phyloP scores from a whole-genome alignment of 179 eudicot species.

The Beta corolliflora region DNA sequence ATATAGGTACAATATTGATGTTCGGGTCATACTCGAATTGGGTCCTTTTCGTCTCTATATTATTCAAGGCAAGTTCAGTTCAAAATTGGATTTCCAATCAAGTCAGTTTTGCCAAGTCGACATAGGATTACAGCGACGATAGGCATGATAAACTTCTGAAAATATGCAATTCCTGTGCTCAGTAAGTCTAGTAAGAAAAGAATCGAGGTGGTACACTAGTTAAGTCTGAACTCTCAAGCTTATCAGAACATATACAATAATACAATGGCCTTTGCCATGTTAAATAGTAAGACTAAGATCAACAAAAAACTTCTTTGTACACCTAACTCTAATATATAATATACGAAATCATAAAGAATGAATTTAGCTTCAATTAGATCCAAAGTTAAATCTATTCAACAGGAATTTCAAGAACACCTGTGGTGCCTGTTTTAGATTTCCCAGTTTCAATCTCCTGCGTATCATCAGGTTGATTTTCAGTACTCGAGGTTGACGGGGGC shows the following conservation, averaged over 20 bases:
- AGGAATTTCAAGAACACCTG: constrained; percentile 35
- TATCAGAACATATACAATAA: constrained; percentile 28
- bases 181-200: neutral
- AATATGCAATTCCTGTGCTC: neutral
- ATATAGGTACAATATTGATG: too few species aligned
- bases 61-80: too few species aligned
- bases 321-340: constrained; percentile 11
- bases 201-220: neutral
- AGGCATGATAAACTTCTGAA: too few species aligned
- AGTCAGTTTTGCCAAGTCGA: too few species aligned
- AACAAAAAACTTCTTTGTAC: constrained; percentile 17
- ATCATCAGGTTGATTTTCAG: constrained; percentile 45
- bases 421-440: constrained; percentile 21
- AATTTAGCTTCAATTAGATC: neutral
- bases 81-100: too few species aligned
- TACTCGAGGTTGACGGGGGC: constrained; percentile 50
- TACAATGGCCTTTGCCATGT: constrained; percentile 30
- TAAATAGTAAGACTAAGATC: neutral
- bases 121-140: too few species aligned
- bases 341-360: too few species aligned
- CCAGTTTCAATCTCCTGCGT: constrained; percentile 36
- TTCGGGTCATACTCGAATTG: too few species aligned
- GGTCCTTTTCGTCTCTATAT: too few species aligned
- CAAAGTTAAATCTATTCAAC: constrained; percentile 18
- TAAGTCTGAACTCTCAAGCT: constrained; percentile 1